phyloP scores from a whole-genome alignment of 2,329 filamentous ascomycete species.

The Penicillium hordei region DNA sequence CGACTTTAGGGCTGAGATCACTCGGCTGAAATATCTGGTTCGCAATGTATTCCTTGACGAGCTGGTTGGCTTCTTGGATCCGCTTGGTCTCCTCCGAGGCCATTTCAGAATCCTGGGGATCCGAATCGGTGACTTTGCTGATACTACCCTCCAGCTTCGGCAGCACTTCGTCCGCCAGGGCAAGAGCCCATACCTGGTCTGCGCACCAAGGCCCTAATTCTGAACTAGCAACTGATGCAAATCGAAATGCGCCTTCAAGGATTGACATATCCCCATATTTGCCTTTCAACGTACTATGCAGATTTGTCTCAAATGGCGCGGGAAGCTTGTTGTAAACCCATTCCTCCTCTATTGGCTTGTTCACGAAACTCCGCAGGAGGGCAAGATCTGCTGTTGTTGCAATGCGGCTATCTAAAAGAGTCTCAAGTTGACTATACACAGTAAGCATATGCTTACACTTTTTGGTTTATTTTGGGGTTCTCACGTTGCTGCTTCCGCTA shows the following conservation, averaged over 20 bases:
- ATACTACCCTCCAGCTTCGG: slow-evolving; percentile 59
- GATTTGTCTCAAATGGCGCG: slow-evolving; percentile 59
- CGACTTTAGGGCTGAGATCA: slow-evolving; percentile 71
- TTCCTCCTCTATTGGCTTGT: slow-evolving; percentile 59
- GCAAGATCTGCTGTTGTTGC: slow-evolving; percentile 68
- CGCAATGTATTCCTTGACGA: slow-evolving; percentile 57
- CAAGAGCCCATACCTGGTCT: slow-evolving; percentile 75
- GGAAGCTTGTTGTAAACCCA: slow-evolving; percentile 57
- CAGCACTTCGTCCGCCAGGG: slow-evolving; percentile 62
- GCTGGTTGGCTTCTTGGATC: slow-evolving; percentile 58
- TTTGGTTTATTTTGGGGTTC: slow-evolving; percentile 3
- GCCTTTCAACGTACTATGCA: slow-evolving; percentile 60
- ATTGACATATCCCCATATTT: slow-evolving; percentile 53
- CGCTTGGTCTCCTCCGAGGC: slow-evolving; percentile 56
- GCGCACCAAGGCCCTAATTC: slow-evolving; percentile 81
- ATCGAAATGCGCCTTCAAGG: slow-evolving; percentile 60
- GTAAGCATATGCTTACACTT: slow-evolving; percentile 8
- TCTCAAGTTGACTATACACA: slow-evolving; percentile 63
- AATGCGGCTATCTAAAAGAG: slow-evolving; percentile 76
- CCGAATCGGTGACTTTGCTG: slow-evolving; percentile 12
- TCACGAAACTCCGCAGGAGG: slow-evolving; percentile 59
- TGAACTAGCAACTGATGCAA: slow-evolving; percentile 59
- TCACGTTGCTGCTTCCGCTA: slow-evolving; percentile 64
- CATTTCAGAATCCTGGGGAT: slow-evolving; percentile 29
- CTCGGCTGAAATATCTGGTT: slow-evolving; percentile 37